Conservation (phyloP, 2,329 filamentous ascomycete species). For the Botrytis porri region DNA sequence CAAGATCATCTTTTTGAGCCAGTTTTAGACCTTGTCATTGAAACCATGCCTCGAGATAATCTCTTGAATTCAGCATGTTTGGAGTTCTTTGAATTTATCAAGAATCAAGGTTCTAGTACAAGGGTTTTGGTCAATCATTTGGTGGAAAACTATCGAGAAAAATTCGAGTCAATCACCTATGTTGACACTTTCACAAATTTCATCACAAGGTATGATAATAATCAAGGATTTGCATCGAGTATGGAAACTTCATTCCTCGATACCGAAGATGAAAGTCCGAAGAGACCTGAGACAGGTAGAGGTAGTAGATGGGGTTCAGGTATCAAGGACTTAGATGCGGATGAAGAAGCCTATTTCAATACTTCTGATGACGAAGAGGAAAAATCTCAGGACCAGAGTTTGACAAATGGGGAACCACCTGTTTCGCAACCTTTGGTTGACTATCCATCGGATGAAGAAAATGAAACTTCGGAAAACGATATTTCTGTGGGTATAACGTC, state of each 20-base stretch:
- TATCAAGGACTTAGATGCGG: slow-evolving; percentile 78
- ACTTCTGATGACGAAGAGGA: slow-evolving; percentile 79
- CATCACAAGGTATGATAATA: slow-evolving; percentile 74
- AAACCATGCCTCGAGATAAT: slow-evolving; percentile 89
- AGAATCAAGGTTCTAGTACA: slow-evolving; percentile 62
- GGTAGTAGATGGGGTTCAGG: slow-evolving; percentile 60
- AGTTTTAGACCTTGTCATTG: slow-evolving; percentile 77
- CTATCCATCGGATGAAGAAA: slow-evolving; percentile 90
- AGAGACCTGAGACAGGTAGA: slow-evolving; percentile 48
- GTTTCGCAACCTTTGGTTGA: slow-evolving; percentile 76
- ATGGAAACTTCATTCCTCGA: slow-evolving; percentile 70
- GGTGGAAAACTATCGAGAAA: slow-evolving; percentile 79
- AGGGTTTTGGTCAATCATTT: slow-evolving; percentile 81
- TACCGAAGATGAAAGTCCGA: slow-evolving; percentile 57
- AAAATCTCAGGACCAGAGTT: slow-evolving; percentile 37
- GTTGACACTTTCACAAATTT: slow-evolving; percentile 81
- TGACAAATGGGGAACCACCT: slow-evolving; percentile 62
- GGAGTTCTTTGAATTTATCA: slow-evolving; percentile 90
- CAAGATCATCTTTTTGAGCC: slow-evolving; percentile 79
- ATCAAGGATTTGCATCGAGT: slow-evolving; percentile 62
- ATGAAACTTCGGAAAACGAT: slow-evolving; percentile 58
- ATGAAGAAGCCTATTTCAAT: slow-evolving; percentile 94
- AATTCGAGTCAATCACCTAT: slow-evolving; percentile 71
- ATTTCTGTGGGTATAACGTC: slow-evolving; percentile 34
- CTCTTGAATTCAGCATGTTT: slow-evolving; percentile 89